phyloP scores from a whole-genome alignment of 1,284 basidiomycete genomes.

The Ustilago tritici region DNA sequence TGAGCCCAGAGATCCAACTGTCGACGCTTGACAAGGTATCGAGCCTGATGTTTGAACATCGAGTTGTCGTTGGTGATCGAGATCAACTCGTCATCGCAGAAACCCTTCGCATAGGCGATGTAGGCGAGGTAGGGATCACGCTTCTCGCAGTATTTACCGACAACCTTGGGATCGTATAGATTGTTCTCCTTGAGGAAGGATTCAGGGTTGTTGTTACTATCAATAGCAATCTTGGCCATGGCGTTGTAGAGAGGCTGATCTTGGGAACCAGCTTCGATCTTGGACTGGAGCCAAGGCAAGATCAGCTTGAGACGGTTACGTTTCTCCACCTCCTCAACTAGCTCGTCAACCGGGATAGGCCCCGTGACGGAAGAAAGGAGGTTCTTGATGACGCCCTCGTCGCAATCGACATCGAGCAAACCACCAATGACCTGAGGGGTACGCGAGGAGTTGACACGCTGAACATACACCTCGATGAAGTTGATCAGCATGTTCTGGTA shows the following conservation, averaged over 20 bases:
- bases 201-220: constrained; percentile 98
- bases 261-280: constrained; percentile 90
- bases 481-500: constrained; percentile 97
- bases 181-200: constrained; percentile 98
- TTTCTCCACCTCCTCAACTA: constrained; percentile 80
- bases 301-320: constrained; percentile 96
- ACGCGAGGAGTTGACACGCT: constrained; percentile 94
- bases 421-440: constrained; percentile 99
- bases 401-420: constrained; percentile 96
- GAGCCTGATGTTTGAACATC: constrained; percentile 99
- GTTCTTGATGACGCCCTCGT: constrained; percentile 91
- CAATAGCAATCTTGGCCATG: constrained; percentile 97
- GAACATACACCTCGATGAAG: constrained; percentile 99
- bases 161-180: constrained; percentile 92
- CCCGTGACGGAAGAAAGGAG: constrained; percentile 93
- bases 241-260: constrained; percentile 96
- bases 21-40: constrained; percentile 96
- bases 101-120: constrained; percentile 99
- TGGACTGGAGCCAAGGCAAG: constrained; percentile 93
- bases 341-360: constrained; percentile 90
- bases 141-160: constrained; percentile 99
- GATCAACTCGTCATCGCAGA: constrained; percentile 98
- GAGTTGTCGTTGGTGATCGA: constrained; percentile 98
- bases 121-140: constrained; percentile 98
- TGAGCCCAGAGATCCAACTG: constrained; percentile 96